Conservation (phyloP, 140 eudicot species). For the Ambrosia hybrid region DNA sequence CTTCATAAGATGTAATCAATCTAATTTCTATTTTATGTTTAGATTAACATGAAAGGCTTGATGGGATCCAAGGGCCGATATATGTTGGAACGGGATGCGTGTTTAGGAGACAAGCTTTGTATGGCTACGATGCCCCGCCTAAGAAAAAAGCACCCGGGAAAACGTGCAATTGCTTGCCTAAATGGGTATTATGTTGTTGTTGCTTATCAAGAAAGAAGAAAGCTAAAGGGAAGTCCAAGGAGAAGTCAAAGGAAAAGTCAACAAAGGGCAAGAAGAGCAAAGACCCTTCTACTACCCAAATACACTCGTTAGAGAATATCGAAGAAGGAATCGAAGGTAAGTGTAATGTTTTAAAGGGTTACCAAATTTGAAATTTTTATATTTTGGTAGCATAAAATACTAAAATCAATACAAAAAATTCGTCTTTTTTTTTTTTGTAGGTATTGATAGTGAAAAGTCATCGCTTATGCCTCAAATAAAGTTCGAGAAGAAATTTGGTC, state of each 20-base stretch:
- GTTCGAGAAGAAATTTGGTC: slow-evolving; percentile 97
- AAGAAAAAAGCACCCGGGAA: slow-evolving; percentile 88
- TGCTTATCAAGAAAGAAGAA: slow-evolving; percentile 63
- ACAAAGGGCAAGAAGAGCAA: slow-evolving; percentile 61
- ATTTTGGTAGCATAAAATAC: neutral
- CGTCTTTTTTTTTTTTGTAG: slow-evolving; percentile 34
- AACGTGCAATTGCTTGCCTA: slow-evolving; percentile 95
- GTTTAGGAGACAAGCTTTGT: slow-evolving; percentile 94
- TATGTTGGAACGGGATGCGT: slow-evolving; percentile 99
- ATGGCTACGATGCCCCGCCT: slow-evolving; percentile 91
- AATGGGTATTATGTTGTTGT: slow-evolving; percentile 83
- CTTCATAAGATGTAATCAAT: neutral
- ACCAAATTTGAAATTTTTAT: neutral
- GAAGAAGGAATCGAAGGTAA: slow-evolving; percentile 99
- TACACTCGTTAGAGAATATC: slow-evolving; percentile 89
- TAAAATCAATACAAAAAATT: neutral
- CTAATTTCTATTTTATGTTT: slow-evolving; percentile 8
- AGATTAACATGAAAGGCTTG: slow-evolving; percentile 98
- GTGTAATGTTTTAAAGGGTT: slow-evolving; percentile 2
- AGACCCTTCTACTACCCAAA: slow-evolving; percentile 72
- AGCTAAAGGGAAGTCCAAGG: slow-evolving; percentile 61
- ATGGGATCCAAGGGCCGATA: slow-evolving; percentile 98
- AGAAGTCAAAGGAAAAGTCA: slow-evolving; percentile 34
- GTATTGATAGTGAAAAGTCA: slow-evolving; percentile 83
- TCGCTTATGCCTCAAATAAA: slow-evolving; percentile 97